Conservation (phyloP, 2,329 filamentous ascomycete genomes). For the Berkeleyomyces rouxiae region DNA sequence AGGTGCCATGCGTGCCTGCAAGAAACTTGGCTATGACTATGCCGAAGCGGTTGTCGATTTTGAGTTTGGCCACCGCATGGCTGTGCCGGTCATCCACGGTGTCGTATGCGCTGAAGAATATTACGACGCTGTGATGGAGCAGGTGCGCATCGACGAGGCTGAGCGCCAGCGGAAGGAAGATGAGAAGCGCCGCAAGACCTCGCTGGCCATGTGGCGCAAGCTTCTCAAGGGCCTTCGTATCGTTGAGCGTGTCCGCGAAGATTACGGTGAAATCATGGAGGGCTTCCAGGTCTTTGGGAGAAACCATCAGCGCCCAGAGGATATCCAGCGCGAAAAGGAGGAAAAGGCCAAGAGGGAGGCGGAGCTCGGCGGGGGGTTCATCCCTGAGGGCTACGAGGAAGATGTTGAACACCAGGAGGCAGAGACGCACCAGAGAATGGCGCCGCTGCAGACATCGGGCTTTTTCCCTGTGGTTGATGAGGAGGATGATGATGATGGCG, state of each 20-base stretch:
- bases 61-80: slow-evolving; percentile 88
- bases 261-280: slow-evolving; percentile 53
- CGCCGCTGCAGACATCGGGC: slow-evolving; percentile 22
- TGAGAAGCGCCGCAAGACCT: slow-evolving; percentile 59
- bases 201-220: slow-evolving; percentile 66
- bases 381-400: slow-evolving; percentile 39
- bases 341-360: slow-evolving; percentile 30
- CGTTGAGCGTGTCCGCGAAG: slow-evolving; percentile 54
- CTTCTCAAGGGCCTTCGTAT: slow-evolving; percentile 77
- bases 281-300: slow-evolving; percentile 11
- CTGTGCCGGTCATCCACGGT: slow-evolving; percentile 78
- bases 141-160: slow-evolving; percentile 60
- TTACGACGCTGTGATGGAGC: slow-evolving; percentile 54
- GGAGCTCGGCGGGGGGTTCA: slow-evolving; percentile 43
- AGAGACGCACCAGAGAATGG: slow-evolving; percentile 13
- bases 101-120: slow-evolving; percentile 78
- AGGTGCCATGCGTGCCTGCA: slow-evolving; percentile 65
- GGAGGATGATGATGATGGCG: slow-evolving; percentile 23
- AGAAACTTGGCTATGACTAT: slow-evolving; percentile 68
- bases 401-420: slow-evolving; percentile 25
- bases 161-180: slow-evolving; percentile 66
- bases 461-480: slow-evolving; percentile 34
- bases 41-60: slow-evolving; percentile 93
- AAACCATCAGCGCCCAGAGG: slow-evolving; percentile 7
- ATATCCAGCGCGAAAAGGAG: slow-evolving; percentile 14